Evolutionary conservation across 371 early-diverging fungal genomes (phyloP), one percentile per base, ranked within the genome.

Genomic region (Mucor sp.): DNA sequence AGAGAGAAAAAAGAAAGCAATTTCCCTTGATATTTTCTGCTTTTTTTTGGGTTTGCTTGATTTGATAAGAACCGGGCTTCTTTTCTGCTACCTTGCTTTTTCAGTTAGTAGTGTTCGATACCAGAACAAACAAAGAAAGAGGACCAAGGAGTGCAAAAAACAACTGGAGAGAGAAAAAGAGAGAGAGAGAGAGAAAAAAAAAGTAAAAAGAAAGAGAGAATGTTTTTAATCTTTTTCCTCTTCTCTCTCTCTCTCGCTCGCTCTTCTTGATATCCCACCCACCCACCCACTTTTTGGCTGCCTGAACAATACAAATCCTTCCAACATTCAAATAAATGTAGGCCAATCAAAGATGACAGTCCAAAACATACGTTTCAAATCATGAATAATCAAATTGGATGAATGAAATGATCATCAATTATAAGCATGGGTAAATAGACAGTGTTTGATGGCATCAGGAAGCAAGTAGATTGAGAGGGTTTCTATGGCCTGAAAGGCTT

Each of bases 341-440:
- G 4, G 25, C 50, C 50, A 50, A 50, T 50, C 50, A 50, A 50
- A 50, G 50, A 23, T 50, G 23, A 50, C 50, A 50, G 50, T 50
- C 50, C 50, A 50, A 50, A 37, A 50, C 25, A 50, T 50, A 50
- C 25, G 50, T 50, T 50, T 50, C 50, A 50, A 50, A 50, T 7
- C 14, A 50, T 50, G 50, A 50, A 50, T 50, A 50, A 50, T 50
- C 50, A 50, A 25, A 37, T 12, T 50, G 21, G n/a, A 12, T 50
- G 50, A 25, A 50, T 44, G n/a, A 50, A 11, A 25, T n/a, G 23
- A 11, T 11, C 8, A 50, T 19, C 7, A 50, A 14, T 25, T 12
- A 23, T 33, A 7, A 19, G 50, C 4, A 25, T 50, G 37, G 14
- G 37, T 33, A 3, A 8, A 8, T n/a, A n/a, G n/a, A 4, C 2